Evolutionary conservation across 495 filamentous ascomycete species (phyloP), one percentile per base, ranked within the genome.

Genomic region (Podospora didyma): DNA sequence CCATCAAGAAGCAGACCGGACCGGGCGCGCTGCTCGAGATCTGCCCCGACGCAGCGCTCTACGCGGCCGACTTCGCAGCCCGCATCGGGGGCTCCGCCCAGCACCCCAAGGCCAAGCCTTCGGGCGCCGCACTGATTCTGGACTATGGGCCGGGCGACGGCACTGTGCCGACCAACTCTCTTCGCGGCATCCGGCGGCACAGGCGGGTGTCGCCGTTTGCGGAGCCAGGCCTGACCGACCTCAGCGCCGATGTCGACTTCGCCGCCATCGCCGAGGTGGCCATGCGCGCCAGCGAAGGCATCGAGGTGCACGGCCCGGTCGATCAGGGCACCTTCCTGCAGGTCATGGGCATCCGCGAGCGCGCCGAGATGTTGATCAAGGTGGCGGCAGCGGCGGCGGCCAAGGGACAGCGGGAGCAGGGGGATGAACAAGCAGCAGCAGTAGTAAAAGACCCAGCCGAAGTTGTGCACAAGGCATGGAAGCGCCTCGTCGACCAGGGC

Each of bases 161-260:
- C 49, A 87, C 87, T 0, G 86, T 97, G 47, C 94, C 94, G 0
- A 76, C 85, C 28, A 92, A 93, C 76, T 91, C 89, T 0, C 78
- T 98, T 11, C 88, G 94, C 24, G 94, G 94, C 12, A 96, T 98
- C 69, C 77, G 84, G 37, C 66, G 72, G 10, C 94, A 98, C 70
- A 66, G 73, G 12, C 81, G 73, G 14, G 87, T 94, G 31, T 87
- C 85, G 3, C 89, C 94, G 2, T 90, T 98, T 60, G 74, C 78
- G 3, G 73, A 77, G 9, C 88, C 94, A 0, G 94, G 94, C 0
- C 81, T 84, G 31, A 88, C 92, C 3, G 94, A 98, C 64, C 76
- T 98, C 4, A 87, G 82, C 59, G 93, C 88, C 0, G 92, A 98
- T 68, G 94, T 98, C 0, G 94, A 98, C 67, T 98, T 98, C 62